Evolutionary conservation across 805 yeast species (phyloP), one percentile per base, ranked within the genome.

Genomic region (Cyberlindnera mississippiensis): DNA sequence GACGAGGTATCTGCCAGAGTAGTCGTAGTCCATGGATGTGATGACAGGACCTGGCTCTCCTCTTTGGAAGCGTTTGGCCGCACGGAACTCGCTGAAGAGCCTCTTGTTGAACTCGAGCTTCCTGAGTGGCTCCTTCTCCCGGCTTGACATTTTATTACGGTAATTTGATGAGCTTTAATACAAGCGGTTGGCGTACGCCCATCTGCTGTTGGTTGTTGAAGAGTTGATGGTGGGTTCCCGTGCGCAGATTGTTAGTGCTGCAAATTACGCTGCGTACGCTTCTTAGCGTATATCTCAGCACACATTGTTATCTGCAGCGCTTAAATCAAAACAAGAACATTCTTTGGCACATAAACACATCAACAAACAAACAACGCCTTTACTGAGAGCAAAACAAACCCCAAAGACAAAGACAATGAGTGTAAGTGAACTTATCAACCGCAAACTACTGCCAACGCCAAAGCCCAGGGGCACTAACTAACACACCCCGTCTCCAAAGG

Each of bases 1-100:
- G 27, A 93, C 63, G 27, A 86, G 68, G 59, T 69, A 83, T 49
- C 82, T 83, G 4, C 98, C 98, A 8, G 84, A 69, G 52, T 85
- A 93, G 59, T 89, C 96, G 57, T 79, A 91, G 55, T 83, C 89
- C 29, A 84, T 74, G 9, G 91, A 82, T 6, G 84, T 73, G 11
- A 80, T 73, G 6, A 68, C 69, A 34, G 66, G 67, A 9, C 24
- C 24, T 20, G 24, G 20, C 63, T 65, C 38, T 71, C 69, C 37
- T 75, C 78, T 40, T 73, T 62, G 44, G 69, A 60, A 75, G 16
- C 71, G 61, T 56, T 83, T 82, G 19, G 67, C 64, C 38, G 69
- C 73, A 56, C 45, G 55, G 50, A 62, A 71, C 46, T 13, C 20
- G 4, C 40, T 15, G 34, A 46, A 51, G 3, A 44, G 27, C 4